Conservation (phyloP, 805 yeast species). For the Kluyveromyces dobzhanskii region DNA sequence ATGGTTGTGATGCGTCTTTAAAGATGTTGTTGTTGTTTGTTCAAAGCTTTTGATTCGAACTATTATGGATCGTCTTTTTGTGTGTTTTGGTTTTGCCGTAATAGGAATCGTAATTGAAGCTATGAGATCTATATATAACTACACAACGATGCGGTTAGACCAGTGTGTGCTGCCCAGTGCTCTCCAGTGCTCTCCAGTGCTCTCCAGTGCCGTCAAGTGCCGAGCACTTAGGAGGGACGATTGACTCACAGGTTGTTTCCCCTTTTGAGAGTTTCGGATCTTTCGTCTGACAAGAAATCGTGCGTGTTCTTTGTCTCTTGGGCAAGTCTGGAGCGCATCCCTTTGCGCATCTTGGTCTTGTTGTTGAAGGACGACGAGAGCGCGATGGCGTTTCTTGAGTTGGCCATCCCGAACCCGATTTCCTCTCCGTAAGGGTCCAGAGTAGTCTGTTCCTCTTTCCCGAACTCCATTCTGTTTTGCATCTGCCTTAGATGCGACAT, state of each 20-base stretch:
- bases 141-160: too few species aligned
- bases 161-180: too few species aligned
- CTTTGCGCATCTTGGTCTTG: constrained; percentile 52
- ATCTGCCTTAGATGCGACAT: constrained; percentile 75
- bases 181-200: too few species aligned
- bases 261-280: constrained; percentile 5
- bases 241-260: too few species aligned
- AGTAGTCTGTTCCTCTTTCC: constrained; percentile 56
- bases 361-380: constrained; percentile 31
- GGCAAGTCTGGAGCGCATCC: constrained; percentile 42
- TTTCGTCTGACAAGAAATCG: constrained; percentile 3
- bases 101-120: background rate
- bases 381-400: constrained; percentile 18
- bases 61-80: background rate
- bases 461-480: constrained; percentile 80
- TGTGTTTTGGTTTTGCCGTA: constrained; percentile 2
- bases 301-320: constrained; percentile 4
- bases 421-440: constrained; percentile 71
- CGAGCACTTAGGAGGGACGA: too few species aligned
- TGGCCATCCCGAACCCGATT: constrained; percentile 70
- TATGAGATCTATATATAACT: too few species aligned
- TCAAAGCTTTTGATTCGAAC: background rate
- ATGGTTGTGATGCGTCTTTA: too few species aligned
- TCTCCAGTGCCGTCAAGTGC: too few species aligned
- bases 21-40: background rate